Percentiles rank a stretch among this genome's conserved stretches.
phyloP scores from a whole-genome alignment of 306 rosid species.

The Sicyos edulis region DNA sequence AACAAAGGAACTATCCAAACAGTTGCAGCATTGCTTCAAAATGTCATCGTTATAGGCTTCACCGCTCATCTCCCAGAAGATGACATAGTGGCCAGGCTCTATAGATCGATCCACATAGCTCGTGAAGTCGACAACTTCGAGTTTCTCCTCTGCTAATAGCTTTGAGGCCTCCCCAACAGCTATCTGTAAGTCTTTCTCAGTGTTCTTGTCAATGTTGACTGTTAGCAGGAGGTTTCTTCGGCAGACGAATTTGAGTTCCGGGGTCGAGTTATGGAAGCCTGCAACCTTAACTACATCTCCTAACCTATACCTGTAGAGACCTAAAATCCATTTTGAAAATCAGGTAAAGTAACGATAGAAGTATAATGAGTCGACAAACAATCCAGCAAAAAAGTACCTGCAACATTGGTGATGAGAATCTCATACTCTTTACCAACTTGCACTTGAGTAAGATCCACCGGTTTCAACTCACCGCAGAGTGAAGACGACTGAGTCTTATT shows the following conservation, averaged over 20 bases:
- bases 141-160: slow-evolving; percentile 48
- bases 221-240: slow-evolving; percentile 62
- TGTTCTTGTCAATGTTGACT: slow-evolving; percentile 79
- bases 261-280: slow-evolving; percentile 77
- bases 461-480: slow-evolving; percentile 31
- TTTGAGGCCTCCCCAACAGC: slow-evolving; percentile 63
- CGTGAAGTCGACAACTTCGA: slow-evolving; percentile 71
- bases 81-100: slow-evolving; percentile 82
- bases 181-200: slow-evolving; percentile 62
- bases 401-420: slow-evolving; percentile 54
- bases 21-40: slow-evolving; percentile 61
- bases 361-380: neutral
- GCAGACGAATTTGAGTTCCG: slow-evolving; percentile 58
- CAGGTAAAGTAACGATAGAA: neutral
- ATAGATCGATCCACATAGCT: slow-evolving; percentile 53
- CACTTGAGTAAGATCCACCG: slow-evolving; percentile 64
- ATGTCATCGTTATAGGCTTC: slow-evolving; percentile 49
- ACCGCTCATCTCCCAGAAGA: slow-evolving; percentile 71
- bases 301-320: slow-evolving; percentile 64
- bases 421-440: slow-evolving; percentile 72
- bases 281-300: slow-evolving; percentile 75
- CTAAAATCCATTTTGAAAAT: slow-evolving; percentile 31
- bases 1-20: slow-evolving; percentile 57
- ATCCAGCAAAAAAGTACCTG: slow-evolving; percentile 44
- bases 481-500: slow-evolving; percentile 16